These are phyloP conservation scores for Auriscalpium vulgare DNA, from an alignment of 768 basidiomycete species.

Conservation along the genomic window DNA sequence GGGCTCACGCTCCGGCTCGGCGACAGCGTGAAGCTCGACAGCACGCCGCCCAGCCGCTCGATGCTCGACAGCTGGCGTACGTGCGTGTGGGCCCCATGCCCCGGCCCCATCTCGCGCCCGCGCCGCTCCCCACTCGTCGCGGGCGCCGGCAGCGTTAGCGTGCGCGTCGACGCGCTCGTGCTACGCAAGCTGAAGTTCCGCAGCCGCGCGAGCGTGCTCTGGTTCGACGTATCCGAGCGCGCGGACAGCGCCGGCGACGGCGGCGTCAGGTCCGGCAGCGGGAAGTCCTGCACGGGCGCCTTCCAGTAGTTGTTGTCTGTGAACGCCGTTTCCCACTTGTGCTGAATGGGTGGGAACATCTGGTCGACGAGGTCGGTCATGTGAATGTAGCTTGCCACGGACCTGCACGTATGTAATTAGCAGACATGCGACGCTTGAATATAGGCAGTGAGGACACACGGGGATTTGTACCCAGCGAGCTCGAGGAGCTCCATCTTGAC, in stretches of 20 bases:
- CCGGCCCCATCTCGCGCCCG: constrained; percentile 15
- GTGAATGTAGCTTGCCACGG: constrained; percentile 95
- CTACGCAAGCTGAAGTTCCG: constrained; percentile 69
- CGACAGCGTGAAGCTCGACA: constrained; percentile 40
- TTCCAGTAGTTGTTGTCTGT: constrained; percentile 99
- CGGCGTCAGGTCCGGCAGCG: constrained; percentile 73
- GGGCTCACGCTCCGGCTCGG: constrained; percentile 35
- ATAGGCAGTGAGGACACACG: constrained; percentile 39
- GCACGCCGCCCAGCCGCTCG: constrained; percentile 56
- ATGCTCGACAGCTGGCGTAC: constrained; percentile 71
- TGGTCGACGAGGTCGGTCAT: constrained; percentile 99
- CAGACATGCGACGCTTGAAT: background rate
- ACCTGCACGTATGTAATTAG: constrained; percentile 85
- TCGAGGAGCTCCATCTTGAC: constrained; percentile 98
- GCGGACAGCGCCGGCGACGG: constrained; percentile 93
- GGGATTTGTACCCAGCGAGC: constrained; percentile 93
- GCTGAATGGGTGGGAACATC: constrained; percentile 95
- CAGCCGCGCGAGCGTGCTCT: constrained; percentile 69
- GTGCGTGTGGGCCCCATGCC: constrained; percentile 25
- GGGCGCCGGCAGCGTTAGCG: constrained; percentile 24
- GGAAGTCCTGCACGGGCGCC: constrained; percentile 63
- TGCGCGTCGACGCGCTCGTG: constrained; percentile 27
- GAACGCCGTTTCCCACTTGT: constrained; percentile 82
- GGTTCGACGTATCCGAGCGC: constrained; percentile 77
- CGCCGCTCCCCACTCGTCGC: constrained; percentile 16